These are phyloP conservation scores for Penicillium desertorum DNA, from an alignment of 495 filamentous ascomycete species.

Conservation along the genomic window DNA sequence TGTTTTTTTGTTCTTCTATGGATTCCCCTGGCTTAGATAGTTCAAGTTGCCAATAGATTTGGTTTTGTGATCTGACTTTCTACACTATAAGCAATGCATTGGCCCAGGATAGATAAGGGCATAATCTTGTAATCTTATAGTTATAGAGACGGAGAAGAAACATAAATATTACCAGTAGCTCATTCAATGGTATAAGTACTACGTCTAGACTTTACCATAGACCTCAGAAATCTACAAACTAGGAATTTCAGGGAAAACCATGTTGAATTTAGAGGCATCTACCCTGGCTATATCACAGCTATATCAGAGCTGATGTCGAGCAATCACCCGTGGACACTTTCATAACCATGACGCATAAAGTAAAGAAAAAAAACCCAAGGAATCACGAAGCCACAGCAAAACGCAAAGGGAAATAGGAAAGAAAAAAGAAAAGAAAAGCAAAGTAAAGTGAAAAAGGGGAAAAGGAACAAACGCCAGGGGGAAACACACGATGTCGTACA, in stretches of 20 bases:
- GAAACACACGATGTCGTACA: conserved; percentile 8
- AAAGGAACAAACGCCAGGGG: conserved; percentile 13
- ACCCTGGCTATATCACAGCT: conserved; percentile 3
- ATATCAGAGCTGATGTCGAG: conserved; percentile 5
- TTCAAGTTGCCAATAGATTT: conserved; percentile 17
- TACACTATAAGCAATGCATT: background rate
- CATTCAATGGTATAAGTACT: background rate
- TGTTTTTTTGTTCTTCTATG: conserved; percentile 21
- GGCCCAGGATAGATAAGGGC: background rate
- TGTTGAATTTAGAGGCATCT: conserved; percentile 23
- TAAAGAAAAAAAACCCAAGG: background rate
- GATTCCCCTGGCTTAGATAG: conserved; percentile 32
- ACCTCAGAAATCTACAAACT: background rate
- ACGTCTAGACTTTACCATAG: no score
- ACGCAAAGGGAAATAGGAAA: conserved; percentile 3
- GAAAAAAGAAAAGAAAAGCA: background rate
- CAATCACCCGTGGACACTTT: conserved; percentile 7
- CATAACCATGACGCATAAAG: conserved; percentile 20
- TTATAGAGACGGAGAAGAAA: background rate
- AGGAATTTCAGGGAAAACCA: background rate
- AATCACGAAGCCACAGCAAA: conserved; percentile 3
- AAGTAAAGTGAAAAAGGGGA: background rate
- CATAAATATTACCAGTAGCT: background rate
- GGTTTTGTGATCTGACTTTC: background rate
- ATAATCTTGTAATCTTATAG: background rate